These are phyloP conservation scores for Colletotrichum destructivum DNA, from an alignment of 2,329 filamentous ascomycete species.

Conservation along the genomic window DNA sequence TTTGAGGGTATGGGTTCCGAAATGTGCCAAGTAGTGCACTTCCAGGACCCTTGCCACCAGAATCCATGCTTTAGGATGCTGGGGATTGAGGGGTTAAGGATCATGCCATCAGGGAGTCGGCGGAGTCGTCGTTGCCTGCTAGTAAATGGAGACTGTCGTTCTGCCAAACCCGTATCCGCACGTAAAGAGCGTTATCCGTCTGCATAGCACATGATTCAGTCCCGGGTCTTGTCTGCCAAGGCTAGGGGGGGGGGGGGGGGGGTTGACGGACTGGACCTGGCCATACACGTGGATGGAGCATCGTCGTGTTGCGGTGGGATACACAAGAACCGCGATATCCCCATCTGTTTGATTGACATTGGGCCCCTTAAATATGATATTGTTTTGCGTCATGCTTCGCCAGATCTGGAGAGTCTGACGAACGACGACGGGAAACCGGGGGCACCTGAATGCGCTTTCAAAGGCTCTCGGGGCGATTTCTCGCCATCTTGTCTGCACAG, in stretches of 20 bases:
- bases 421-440: slow-evolving; percentile 5
- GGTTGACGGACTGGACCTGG: neutral
- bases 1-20: slow-evolving; percentile 24
- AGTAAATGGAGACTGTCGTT: neutral
- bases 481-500: slow-evolving; percentile 10
- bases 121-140: neutral
- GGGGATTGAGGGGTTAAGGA: neutral
- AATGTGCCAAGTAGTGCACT: neutral
- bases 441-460: neutral
- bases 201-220: slow-evolving; percentile 15
- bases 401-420: slow-evolving; percentile 23
- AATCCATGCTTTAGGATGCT: neutral
- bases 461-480: neutral
- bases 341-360: slow-evolving; percentile 21
- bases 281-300: slow-evolving; percentile 8
- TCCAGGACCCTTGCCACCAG: slow-evolving; percentile 2
- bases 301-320: neutral
- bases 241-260: neutral
- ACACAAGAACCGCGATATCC: neutral
- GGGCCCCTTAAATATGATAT: slow-evolving; percentile 25
- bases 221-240: slow-evolving; percentile 9
- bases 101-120: neutral
- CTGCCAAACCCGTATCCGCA: neutral
- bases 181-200: neutral
- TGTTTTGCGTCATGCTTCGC: slow-evolving; percentile 36